These are phyloP conservation scores for Myxozyma lipomycoides DNA, from an alignment of 805 yeast species.

Conservation along the genomic window DNA sequence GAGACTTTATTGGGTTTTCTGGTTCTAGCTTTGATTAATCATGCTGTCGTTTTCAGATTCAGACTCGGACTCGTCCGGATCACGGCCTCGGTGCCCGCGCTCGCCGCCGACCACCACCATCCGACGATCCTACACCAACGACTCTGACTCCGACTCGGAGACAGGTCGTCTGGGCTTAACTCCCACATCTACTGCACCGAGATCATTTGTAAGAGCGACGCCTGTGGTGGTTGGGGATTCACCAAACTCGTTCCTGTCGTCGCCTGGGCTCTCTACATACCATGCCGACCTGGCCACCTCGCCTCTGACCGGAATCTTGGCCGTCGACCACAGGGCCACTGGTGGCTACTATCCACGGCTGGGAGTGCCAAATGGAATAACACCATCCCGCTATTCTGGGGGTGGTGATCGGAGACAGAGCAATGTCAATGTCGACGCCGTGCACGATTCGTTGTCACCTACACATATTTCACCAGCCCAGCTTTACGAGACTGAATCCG, in stretches of 20 bases:
- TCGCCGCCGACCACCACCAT: too few species aligned
- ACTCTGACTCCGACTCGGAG: too few species aligned
- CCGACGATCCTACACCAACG: too few species aligned
- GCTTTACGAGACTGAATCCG: constrained; percentile 85
- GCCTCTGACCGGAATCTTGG: constrained; percentile 24
- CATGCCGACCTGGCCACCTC: constrained; percentile 29
- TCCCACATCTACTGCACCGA: not conserved
- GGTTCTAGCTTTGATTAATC: too few species aligned
- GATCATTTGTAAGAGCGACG: too few species aligned
- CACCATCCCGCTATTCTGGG: not conserved
- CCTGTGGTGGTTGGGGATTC: too few species aligned
- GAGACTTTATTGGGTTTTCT: too few species aligned
- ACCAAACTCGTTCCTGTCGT: constrained; percentile 5
- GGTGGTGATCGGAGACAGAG: constrained; percentile 2
- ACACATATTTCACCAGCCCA: constrained; percentile 85
- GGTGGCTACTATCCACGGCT: not conserved
- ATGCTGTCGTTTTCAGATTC: not conserved
- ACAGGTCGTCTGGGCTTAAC: too few species aligned
- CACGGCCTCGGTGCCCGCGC: not conserved
- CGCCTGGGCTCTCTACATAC: constrained; percentile 23
- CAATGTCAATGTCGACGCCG: constrained; percentile 48
- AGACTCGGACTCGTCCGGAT: not conserved
- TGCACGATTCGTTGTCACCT: constrained; percentile 59
- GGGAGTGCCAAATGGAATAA: not conserved
- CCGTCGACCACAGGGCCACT: not conserved